Evolutionary conservation across 2,329 filamentous ascomycete species (phyloP).

Genomic region (Penicillium freii): DNA sequence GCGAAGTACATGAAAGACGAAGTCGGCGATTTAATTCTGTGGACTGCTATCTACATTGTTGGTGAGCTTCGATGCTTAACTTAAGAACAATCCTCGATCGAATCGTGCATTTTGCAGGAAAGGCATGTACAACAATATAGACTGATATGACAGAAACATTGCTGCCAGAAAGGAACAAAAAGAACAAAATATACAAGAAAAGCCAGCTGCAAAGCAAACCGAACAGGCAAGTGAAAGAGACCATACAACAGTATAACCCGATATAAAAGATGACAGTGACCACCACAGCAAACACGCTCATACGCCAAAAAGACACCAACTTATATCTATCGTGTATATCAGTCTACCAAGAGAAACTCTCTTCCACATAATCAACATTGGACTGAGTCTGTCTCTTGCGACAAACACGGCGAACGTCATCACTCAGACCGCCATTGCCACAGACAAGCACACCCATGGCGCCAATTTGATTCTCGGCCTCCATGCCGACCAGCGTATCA

Average conservation of each 20-base stretch:
- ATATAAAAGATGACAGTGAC: not conserved
- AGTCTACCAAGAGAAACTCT: constrained; percentile 61
- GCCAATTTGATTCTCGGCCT: constrained; percentile 77
- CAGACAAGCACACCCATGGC: constrained; percentile 86
- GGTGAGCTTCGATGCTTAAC: not conserved
- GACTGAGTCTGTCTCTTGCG: constrained; percentile 59
- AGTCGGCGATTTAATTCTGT: not conserved
- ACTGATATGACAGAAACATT: not conserved
- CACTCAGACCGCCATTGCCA: constrained; percentile 70
- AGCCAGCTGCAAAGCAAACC: constrained; percentile 3
- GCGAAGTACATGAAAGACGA: not conserved
- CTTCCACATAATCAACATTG: constrained; percentile 73
- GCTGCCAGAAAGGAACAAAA: not conserved
- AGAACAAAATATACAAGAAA: constrained; percentile 5
- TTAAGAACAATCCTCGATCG: not conserved
- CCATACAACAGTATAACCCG: not conserved
- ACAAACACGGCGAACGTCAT: constrained; percentile 71
- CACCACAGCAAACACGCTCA: not conserved
- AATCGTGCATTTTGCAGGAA: constrained; percentile 10
- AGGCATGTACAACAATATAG: constrained; percentile 17
- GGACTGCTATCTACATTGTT: not conserved
- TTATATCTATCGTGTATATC: not conserved
- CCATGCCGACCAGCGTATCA: constrained; percentile 72
- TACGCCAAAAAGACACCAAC: not conserved
- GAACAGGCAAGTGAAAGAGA: not conserved